Evolutionary conservation across 2,329 filamentous ascomycete species (phyloP), one percentile per base, ranked within the genome.

Genomic region (Aspergillus vadensis): DNA sequence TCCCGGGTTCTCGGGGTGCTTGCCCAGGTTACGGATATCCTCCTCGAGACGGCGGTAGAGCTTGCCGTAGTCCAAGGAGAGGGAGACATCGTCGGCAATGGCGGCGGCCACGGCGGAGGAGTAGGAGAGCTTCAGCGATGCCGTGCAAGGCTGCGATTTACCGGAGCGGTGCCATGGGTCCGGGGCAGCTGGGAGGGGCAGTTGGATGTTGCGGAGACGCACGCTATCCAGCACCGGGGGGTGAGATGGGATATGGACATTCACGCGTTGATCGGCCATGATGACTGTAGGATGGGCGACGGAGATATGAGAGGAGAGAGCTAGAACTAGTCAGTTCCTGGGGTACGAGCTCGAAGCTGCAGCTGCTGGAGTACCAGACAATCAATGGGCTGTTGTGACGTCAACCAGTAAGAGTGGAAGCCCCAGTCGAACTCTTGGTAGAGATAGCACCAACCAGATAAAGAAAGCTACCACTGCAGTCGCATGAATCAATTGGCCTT

Each of bases 61-160:
- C 61, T 79, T 80, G 38, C 80, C 79, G 67, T 82, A 82, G 64
- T 80, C 78, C 21, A 82, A 69, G 1, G 79, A 80, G 12, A 77
- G 69, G 12, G 73, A 76, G 57, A 82, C 77, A 61, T 81, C 75
- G 58, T 82, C 80, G 32, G 74, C 71, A 27, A 72, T 70, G 2
- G 78, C 78, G 7, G 80, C 77, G 2, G 73, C 71, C 36, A 79
- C 72, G 39, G 72, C 73, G 19, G 72, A 76, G 5, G 76, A 76
- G 60, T 79, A 78, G 15, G 77, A 76, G 47, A 82, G 68, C 43
- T 77, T 77, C 12, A 82, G 66, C 17, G 76, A 79, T 56, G 78
- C 73, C 10, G 72, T 74, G 61, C 78, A 76, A 44, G 80, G 80
- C 63, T 82, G 80, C 0, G 76, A 66, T 65, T 81, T 82, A 49